Conservation (phyloP, 352 stramenopile genomes). For the Blastocystis sp. region DNA sequence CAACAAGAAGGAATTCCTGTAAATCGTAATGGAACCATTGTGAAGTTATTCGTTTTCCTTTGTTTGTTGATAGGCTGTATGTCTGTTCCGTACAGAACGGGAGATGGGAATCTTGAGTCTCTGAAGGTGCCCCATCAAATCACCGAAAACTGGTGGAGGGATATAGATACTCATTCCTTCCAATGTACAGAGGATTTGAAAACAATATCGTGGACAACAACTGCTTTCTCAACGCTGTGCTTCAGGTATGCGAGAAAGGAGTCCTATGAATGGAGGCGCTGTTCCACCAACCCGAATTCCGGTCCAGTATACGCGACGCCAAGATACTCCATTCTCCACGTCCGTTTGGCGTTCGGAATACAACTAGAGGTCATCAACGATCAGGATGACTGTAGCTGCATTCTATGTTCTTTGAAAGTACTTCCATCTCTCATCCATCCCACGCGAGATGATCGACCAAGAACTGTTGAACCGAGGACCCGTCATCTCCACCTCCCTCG, state of each 20-base stretch:
- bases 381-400: slow-evolving; percentile 7
- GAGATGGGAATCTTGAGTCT: no score
- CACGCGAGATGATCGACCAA: slow-evolving; percentile 34
- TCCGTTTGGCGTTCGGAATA: not conserved
- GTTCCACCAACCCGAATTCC: slow-evolving; percentile 35
- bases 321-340: slow-evolving; percentile 30
- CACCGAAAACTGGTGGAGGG: not conserved
- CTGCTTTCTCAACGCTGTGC: slow-evolving; percentile 29
- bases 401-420: slow-evolving; percentile 31
- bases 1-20: slow-evolving; percentile 41
- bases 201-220: slow-evolving; percentile 6
- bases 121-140: no score
- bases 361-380: not conserved
- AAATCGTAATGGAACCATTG: slow-evolving; percentile 10
- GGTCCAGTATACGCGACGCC: not conserved
- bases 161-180: not conserved
- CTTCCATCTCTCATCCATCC: not conserved
- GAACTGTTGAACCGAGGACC: not conserved
- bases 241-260: no score
- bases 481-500: not conserved
- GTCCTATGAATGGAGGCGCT: not conserved
- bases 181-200: slow-evolving; percentile 23
- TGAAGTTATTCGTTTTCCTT: not conserved
- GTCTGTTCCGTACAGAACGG: not conserved
- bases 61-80: not conserved